These are phyloP conservation scores for Sicyos baderoa DNA, from an alignment of 306 rosid genomes.

Conservation along the genomic window DNA sequence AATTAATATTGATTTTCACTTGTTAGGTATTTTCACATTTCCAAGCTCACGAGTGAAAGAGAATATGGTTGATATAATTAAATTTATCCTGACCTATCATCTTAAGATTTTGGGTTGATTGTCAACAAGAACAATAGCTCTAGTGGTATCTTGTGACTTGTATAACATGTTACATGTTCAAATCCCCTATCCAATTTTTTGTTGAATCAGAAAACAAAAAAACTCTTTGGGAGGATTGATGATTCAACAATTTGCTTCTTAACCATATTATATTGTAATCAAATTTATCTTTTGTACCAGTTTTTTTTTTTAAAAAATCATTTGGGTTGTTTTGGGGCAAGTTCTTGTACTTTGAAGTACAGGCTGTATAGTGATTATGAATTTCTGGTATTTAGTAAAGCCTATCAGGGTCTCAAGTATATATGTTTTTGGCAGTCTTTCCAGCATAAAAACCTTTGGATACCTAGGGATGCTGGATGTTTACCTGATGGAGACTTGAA, in stretches of 20 bases:
- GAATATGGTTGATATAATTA: no score
- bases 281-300: background rate
- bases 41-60: no score
- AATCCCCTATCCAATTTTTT: no score
- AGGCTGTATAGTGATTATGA: background rate
- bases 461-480: slow-evolving; percentile 59
- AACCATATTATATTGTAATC: background rate
- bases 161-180: no score
- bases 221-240: no score
- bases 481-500: slow-evolving; percentile 69
- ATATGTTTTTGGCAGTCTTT: slow-evolving; percentile 49
- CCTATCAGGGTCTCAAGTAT: slow-evolving; percentile 22
- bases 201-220: no score
- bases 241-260: background rate
- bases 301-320: background rate
- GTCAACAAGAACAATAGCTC: no score
- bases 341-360: background rate
- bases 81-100: no score
- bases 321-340: background rate
- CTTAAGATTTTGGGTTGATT: no score
- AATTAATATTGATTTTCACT: no score
- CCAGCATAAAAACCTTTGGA: slow-evolving; percentile 79
- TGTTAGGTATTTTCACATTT: no score
- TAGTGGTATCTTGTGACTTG: no score
- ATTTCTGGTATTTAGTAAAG: slow-evolving; percentile 8